Conservation (phyloP, 768 basidiomycete genomes). For the Lactarius evosmus region DNA sequence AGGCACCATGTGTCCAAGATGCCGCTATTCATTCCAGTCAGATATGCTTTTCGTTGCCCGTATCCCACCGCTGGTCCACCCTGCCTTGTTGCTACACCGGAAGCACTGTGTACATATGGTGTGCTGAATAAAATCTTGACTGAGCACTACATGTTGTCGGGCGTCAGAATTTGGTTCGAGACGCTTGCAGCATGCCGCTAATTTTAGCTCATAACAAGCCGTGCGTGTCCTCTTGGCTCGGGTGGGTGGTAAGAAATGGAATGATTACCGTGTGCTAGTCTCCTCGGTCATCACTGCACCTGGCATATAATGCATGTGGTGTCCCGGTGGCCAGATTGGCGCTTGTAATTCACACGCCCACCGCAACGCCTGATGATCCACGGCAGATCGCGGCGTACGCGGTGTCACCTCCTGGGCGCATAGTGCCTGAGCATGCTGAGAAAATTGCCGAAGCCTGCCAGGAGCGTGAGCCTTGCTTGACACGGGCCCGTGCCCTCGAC, state of each 20-base stretch:
- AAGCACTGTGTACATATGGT: not conserved
- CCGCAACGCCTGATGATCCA: not conserved
- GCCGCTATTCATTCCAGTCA: not conserved
- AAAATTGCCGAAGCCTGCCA: not conserved
- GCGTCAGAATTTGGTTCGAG: not conserved
- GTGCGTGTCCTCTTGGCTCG: not conserved
- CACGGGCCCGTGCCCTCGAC: not conserved
- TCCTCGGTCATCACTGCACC: not conserved
- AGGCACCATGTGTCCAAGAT: not conserved
- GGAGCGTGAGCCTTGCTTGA: not conserved
- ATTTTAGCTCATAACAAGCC: not conserved
- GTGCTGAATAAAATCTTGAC: not conserved
- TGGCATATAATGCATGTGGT: not conserved
- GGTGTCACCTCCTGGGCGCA: not conserved
- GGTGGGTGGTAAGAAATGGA: not conserved
- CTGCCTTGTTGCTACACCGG: not conserved
- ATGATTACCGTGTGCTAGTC: not conserved
- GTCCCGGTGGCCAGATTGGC: not conserved
- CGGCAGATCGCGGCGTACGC: not conserved
- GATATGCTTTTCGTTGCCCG: not conserved
- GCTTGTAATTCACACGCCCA: conserved; percentile 15
- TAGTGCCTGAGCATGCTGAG: not conserved
- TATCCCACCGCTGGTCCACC: not conserved
- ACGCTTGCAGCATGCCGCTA: not conserved
- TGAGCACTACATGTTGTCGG: not conserved